Conservation (phyloP, 805 yeast genomes). For the Wickerhamiella dianesei region DNA sequence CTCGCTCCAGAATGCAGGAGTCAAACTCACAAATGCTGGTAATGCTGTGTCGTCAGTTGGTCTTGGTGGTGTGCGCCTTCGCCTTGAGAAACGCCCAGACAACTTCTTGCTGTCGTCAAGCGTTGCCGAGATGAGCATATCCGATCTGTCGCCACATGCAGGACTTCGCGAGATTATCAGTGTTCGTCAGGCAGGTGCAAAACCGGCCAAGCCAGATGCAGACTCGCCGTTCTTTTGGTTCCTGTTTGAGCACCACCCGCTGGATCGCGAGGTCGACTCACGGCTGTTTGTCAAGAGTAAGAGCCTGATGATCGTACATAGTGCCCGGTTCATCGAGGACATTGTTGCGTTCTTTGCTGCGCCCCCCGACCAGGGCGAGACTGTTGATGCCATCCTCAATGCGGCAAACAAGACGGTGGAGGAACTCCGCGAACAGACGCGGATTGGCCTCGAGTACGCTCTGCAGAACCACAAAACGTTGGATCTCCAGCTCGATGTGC, state of each 20-base stretch:
- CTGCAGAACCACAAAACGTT: constrained; percentile 88
- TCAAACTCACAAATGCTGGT: constrained; percentile 36
- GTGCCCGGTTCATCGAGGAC: constrained; percentile 68
- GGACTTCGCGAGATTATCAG: constrained; percentile 40
- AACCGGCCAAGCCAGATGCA: constrained; percentile 5
- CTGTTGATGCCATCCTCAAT: constrained; percentile 76
- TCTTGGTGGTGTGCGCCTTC: constrained; percentile 69
- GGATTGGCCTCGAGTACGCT: constrained; percentile 86
- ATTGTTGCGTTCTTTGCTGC: constrained; percentile 69
- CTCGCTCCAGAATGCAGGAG: constrained; percentile 61
- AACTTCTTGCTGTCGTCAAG: constrained; percentile 62
- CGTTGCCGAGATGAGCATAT: constrained; percentile 67
- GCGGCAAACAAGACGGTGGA: constrained; percentile 95
- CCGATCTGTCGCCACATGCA: constrained; percentile 70
- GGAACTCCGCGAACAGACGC: constrained; percentile 76
- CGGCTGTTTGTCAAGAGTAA: constrained; percentile 56
- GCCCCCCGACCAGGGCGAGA: constrained; percentile 71
- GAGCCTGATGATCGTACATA: constrained; percentile 83
- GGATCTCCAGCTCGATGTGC: constrained; percentile 73
- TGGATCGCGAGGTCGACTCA: constrained; percentile 75
- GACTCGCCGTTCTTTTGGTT: constrained; percentile 47
- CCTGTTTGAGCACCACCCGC: constrained; percentile 73
- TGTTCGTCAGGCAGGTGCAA: constrained; percentile 7
- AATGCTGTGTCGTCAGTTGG: constrained; percentile 57
- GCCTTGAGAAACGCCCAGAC: constrained; percentile 62